These are phyloP conservation scores for Globisporangium camurandrum DNA, from an alignment of 352 stramenopile genomes.

Conservation along the genomic window DNA sequence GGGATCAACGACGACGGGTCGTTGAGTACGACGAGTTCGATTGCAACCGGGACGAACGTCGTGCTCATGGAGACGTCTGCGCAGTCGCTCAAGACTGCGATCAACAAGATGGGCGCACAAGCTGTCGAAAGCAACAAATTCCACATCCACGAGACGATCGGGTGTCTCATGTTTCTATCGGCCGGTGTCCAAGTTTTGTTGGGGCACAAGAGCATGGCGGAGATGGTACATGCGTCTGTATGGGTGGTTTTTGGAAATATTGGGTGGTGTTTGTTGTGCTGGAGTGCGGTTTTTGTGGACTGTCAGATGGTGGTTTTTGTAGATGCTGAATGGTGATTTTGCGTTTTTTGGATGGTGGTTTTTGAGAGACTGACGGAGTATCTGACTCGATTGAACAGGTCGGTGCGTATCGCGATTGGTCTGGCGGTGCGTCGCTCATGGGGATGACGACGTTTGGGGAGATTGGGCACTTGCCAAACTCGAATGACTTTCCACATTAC, in stretches of 20 bases:
- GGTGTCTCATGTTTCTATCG: slow-evolving; percentile 84
- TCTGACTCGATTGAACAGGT: slow-evolving; percentile 27
- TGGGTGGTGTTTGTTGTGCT: background rate
- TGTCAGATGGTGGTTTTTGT: too few relatives aligned
- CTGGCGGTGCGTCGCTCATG: slow-evolving; percentile 71
- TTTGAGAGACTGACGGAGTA: background rate
- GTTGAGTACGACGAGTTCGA: slow-evolving; percentile 73
- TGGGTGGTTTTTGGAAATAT: background rate
- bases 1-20: slow-evolving; percentile 78
- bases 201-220: slow-evolving; percentile 82
- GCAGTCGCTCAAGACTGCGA: slow-evolving; percentile 72
- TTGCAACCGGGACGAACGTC: slow-evolving; percentile 68
- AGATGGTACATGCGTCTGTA: slow-evolving; percentile 46
- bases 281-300: background rate
- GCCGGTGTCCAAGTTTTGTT: slow-evolving; percentile 77
- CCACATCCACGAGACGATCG: slow-evolving; percentile 73
- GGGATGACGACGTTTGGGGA: slow-evolving; percentile 86
- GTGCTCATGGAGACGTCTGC: slow-evolving; percentile 85
- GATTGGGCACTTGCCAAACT: slow-evolving; percentile 76
- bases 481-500: slow-evolving; percentile 79
- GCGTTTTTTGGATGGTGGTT: too few relatives aligned
- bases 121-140: slow-evolving; percentile 75
- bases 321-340: too few relatives aligned
- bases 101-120: slow-evolving; percentile 83
- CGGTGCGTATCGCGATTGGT: slow-evolving; percentile 83